These are phyloP conservation scores for Kockovaella imperatae DNA, from an alignment of 768 basidiomycete species.

Conservation along the genomic window DNA sequence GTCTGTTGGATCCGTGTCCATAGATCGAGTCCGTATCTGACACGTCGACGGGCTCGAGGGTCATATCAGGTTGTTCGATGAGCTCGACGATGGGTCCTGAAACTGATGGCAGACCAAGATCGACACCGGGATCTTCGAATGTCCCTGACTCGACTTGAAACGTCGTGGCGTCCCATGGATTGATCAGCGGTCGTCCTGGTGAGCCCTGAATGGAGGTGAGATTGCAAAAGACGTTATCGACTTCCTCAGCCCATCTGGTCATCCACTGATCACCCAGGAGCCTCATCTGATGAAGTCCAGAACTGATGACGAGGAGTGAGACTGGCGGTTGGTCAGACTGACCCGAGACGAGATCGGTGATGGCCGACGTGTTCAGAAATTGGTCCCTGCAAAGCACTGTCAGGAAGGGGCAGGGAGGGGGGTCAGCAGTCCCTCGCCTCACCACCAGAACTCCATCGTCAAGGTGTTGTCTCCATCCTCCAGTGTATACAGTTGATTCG, in stretches of 20 bases:
- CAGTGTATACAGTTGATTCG: conserved; percentile 46
- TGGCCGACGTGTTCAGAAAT: conserved; percentile 63
- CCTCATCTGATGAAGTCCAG: conserved; percentile 82
- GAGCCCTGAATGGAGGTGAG: conserved; percentile 38
- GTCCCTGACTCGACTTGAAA: too few relatives aligned
- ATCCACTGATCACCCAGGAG: conserved; percentile 70
- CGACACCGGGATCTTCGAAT: conserved; percentile 13
- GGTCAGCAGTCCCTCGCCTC: conserved; percentile 5
- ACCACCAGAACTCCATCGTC: conserved; percentile 40
- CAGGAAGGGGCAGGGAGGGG: conserved; percentile 6
- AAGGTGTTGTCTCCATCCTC: conserved; percentile 10
- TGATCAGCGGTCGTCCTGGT: conserved; percentile 22
- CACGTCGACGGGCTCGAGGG: not conserved
- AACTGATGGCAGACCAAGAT: conserved; percentile 18
- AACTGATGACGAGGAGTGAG: conserved; percentile 69
- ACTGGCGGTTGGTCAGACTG: conserved; percentile 44
- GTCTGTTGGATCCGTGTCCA: too few relatives aligned
- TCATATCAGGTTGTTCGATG: not conserved
- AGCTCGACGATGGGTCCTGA: not conserved
- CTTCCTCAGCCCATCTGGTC: conserved; percentile 65
- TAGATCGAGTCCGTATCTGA: too few relatives aligned
- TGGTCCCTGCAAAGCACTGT: conserved; percentile 60
- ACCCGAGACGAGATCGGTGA: conserved; percentile 49
- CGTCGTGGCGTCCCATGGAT: conserved; percentile 28
- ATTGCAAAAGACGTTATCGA: conserved; percentile 56